Evolutionary conservation across 139 green algal genomes (phyloP).

Genomic region (Prasinococcaceae sp.): DNA sequence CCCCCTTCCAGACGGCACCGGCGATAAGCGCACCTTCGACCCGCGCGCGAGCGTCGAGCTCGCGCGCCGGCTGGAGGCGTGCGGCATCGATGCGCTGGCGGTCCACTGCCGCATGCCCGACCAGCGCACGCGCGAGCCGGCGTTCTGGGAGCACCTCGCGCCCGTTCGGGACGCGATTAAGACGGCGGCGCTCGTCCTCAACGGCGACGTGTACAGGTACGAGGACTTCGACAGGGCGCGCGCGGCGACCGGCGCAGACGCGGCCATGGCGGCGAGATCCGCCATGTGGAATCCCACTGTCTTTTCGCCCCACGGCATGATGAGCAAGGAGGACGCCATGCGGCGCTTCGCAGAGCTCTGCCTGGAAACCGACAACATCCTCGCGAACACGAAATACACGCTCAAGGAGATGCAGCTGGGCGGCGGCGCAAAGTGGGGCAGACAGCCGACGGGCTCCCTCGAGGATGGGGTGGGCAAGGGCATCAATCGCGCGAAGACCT

Average conservation of each 20-base stretch:
- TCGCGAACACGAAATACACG: constrained; percentile 11
- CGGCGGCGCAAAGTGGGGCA: too few species aligned
- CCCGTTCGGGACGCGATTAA: background rate
- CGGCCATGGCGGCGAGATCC: constrained; percentile 14
- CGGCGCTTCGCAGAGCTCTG: constrained; percentile 4
- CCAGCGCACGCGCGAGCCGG: constrained; percentile 8
- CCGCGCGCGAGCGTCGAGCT: constrained; percentile 15
- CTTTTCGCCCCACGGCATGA: constrained; percentile 16
- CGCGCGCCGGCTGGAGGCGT: constrained; percentile 13
- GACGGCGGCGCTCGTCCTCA: constrained; percentile 20
- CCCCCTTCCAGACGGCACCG: background rate
- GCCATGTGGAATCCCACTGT: constrained; percentile 27
- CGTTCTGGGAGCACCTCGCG: constrained; percentile 11
- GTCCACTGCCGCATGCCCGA: constrained; percentile 16
- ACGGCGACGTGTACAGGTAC: constrained; percentile 24
- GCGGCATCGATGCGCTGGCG: constrained; percentile 17
- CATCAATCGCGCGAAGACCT: too few species aligned
- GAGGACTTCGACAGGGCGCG: constrained; percentile 18
- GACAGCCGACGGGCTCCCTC: too few species aligned
- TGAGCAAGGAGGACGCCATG: constrained; percentile 3
- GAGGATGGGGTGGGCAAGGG: too few species aligned
- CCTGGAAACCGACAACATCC: constrained; percentile 8
- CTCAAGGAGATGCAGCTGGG: constrained; percentile 22
- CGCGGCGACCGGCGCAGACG: constrained; percentile 9
- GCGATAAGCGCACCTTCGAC: background rate